Base-by-base conservation (phyloP, 2,329 filamentous ascomycete genomes). In the Cladosporium halotolerans region DNA sequence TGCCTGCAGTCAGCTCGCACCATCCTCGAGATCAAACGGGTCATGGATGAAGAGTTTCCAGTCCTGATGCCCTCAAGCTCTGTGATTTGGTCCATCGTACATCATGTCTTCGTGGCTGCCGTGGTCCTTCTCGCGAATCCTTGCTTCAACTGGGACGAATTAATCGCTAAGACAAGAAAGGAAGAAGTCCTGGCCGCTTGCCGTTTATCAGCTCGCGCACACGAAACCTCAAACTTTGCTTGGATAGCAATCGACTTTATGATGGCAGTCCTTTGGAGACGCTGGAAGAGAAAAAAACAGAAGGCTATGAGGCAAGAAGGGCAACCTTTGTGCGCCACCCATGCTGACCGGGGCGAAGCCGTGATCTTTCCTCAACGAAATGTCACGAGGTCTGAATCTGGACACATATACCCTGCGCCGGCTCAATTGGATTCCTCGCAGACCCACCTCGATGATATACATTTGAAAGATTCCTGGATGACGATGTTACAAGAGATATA, bases 61-160 rank as follows among this genome's bases (percentile, higher is more conserved):
- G 10, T 50, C 10, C 32, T 50, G 31, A 31, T 16, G 31, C 47
- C 47, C 7, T 50, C 47, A 8, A 50, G 47, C 13, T 50, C 40
- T 4, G 9, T 50, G 39, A 44, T 50, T 3, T 50, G 47, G 47
- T 39, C 47, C 3, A 40, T 50, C 11, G 23, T 50, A 18, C 47
- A 50, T 14, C 47, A 50, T 14, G 47, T 50, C 4, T 50, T 50
- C 40, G 32, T 50, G 48, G 48, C 48, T 11, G 48, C 48, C 3
- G 48, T 51, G 1, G 43, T 44, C n/a, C 18, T 51, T 19, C n/a
- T 51, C 31, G 18, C 44, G 3, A 40, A 44, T 19, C 14, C 44
- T 4, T 44, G 48, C 31, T 51, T 36, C 48, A 51, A 51, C 10
- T 51, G 48, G 48, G 48, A 51, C 4, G 48, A 51, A 3, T 32